Conservation (phyloP, 805 yeast species). For the Teunomyces gatunensis region DNA sequence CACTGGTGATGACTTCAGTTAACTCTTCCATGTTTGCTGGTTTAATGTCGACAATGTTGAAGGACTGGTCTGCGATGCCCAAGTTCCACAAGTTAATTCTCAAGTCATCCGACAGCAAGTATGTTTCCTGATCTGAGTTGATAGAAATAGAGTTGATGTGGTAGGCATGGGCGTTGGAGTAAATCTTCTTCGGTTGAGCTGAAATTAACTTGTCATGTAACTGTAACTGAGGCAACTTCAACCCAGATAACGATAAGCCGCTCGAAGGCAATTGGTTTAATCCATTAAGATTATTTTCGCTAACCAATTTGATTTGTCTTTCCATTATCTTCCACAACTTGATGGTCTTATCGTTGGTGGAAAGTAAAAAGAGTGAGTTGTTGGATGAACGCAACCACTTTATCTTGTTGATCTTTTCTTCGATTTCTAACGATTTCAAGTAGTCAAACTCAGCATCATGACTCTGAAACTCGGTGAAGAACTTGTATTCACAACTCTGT, state of each 20-base stretch:
- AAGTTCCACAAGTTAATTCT: conserved; percentile 95
- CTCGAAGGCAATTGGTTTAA: conserved; percentile 21
- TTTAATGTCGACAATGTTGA: conserved; percentile 95
- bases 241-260: conserved; percentile 32
- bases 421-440: conserved; percentile 91
- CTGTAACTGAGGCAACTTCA: conserved; percentile 85
- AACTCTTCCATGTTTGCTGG: conserved; percentile 99
- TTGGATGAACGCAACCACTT: conserved; percentile 91
- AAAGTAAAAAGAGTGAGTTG: conserved; percentile 83
- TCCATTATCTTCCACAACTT: conserved; percentile 96
- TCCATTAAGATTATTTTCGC: conserved; percentile 73
- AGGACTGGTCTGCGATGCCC: conserved; percentile 89
- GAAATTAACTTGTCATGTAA: conserved; percentile 93
- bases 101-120: conserved; percentile 87
- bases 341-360: conserved; percentile 97
- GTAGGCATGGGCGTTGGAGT: conserved; percentile 96
- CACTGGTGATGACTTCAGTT: conserved; percentile 95
- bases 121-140: conserved; percentile 95
- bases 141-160: conserved; percentile 95
- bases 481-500: conserved; percentile 79
- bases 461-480: conserved; percentile 94
- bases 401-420: conserved; percentile 96
- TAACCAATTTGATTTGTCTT: conserved; percentile 85
- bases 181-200: conserved; percentile 88
- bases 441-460: conserved; percentile 99